These are phyloP conservation scores for Pelargonium nanum DNA, from an alignment of 345 rosid species.

Conservation along the genomic window DNA sequence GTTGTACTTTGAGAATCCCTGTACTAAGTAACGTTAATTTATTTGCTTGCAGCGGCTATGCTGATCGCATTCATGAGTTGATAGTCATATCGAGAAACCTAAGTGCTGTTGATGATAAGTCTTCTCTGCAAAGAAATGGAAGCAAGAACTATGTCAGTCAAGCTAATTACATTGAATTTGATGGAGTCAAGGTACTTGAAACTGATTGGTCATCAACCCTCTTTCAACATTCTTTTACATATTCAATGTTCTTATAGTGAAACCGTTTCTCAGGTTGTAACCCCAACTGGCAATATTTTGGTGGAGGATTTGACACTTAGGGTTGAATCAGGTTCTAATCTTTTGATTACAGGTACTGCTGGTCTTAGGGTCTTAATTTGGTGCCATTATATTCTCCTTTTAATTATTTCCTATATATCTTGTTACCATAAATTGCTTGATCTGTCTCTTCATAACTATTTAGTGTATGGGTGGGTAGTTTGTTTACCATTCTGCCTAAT, in stretches of 20 bases:
- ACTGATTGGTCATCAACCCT: constrained; percentile 5
- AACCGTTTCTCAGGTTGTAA: constrained; percentile 76
- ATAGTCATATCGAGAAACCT: constrained; percentile 79
- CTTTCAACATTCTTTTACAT: neutral
- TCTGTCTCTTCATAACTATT: neutral
- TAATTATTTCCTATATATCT: neutral
- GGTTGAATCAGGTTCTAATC: constrained; percentile 90
- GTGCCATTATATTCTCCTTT: neutral
- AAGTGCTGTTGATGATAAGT: constrained; percentile 41
- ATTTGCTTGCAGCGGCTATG: constrained; percentile 71
- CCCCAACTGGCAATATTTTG: constrained; percentile 87
- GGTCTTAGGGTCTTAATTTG: constrained; percentile 10
- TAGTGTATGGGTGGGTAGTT: too few relatives aligned
- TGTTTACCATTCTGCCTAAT: too few relatives aligned
- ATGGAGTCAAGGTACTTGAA: constrained; percentile 77
- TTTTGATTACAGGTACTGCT: constrained; percentile 86
- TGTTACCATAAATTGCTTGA: neutral
- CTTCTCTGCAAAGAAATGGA: constrained; percentile 54
- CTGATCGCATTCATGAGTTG: constrained; percentile 91
- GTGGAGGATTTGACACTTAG: constrained; percentile 81
- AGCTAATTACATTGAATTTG: constrained; percentile 84
- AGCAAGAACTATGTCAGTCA: constrained; percentile 69
- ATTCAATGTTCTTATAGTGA: neutral
- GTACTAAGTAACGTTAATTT: neutral
- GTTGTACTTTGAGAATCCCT: neutral